Conservation (phyloP, 768 basidiomycete genomes). For the Collybia sp. region DNA sequence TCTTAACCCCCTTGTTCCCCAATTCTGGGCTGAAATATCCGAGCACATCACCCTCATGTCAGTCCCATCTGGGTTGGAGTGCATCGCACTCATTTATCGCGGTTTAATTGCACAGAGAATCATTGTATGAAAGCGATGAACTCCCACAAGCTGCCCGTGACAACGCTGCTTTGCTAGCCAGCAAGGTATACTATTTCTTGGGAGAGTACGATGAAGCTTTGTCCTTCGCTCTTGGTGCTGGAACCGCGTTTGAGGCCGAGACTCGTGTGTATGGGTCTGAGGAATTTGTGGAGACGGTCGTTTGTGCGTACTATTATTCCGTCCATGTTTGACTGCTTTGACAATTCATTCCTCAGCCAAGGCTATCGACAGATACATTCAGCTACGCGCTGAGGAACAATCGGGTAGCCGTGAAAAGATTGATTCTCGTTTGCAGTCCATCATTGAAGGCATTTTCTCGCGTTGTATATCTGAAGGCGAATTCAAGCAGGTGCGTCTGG, state of each 20-base stretch:
- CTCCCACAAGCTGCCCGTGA: slow-evolving; percentile 71
- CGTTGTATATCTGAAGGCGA: slow-evolving; percentile 87
- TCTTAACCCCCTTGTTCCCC: slow-evolving; percentile 79
- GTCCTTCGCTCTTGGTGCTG: slow-evolving; percentile 90
- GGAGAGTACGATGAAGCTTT: slow-evolving; percentile 95
- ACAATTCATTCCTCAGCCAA: slow-evolving; percentile 54
- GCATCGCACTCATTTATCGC: slow-evolving; percentile 6
- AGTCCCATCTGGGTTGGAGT: slow-evolving; percentile 23
- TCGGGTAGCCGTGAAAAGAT: slow-evolving; percentile 51
- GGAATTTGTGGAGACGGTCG: slow-evolving; percentile 92
- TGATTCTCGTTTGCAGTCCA: slow-evolving; percentile 73
- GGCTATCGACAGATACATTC: slow-evolving; percentile 92
- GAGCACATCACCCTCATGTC: slow-evolving; percentile 90
- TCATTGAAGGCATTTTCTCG: slow-evolving; percentile 87
- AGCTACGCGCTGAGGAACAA: slow-evolving; percentile 56
- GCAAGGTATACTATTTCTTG: slow-evolving; percentile 97
- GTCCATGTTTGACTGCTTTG: slow-evolving; percentile 1
- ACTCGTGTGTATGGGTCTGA: slow-evolving; percentile 56
- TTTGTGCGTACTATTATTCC: slow-evolving; percentile 57
- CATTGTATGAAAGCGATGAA: slow-evolving; percentile 79
- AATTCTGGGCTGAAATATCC: slow-evolving; percentile 99
- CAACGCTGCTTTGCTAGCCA: slow-evolving; percentile 87
- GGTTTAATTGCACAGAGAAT: slow-evolving; percentile 56
- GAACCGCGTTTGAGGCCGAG: slow-evolving; percentile 78
- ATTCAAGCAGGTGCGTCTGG: slow-evolving; percentile 70